Conservation (phyloP, 345 rosid species). For the Ailanthus altissimus region DNA sequence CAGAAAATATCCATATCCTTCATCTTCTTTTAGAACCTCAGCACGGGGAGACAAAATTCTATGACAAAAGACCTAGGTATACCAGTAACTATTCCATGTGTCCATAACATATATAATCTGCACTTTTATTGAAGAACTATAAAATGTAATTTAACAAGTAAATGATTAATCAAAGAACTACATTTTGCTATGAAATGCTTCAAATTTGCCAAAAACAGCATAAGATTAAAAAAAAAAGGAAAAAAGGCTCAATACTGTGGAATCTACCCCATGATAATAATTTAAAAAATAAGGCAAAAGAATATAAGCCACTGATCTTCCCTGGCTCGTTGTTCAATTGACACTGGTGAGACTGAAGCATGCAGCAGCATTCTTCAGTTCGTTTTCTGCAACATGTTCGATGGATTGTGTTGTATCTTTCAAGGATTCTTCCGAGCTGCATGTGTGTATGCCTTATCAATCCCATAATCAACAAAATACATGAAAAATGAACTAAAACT, state of each 20-base stretch:
- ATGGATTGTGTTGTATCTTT: conserved; percentile 51
- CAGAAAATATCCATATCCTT: neutral
- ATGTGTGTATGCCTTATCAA: neutral
- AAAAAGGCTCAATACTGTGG: conserved; percentile 16
- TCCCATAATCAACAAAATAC: neutral
- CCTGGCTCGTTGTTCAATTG: conserved; percentile 36
- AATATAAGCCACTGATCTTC: conserved; percentile 14
- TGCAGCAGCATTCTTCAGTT: conserved; percentile 83
- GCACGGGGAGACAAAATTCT: neutral
- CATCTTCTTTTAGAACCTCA: neutral
- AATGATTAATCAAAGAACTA: neutral
- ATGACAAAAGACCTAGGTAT: neutral
- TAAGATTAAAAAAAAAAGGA: neutral
- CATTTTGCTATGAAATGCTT: neutral
- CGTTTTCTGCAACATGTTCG: conserved; percentile 62
- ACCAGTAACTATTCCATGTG: neutral
- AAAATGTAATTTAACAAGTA: neutral
- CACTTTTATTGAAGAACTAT: conserved; percentile 14
- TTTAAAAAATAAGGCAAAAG: neutral
- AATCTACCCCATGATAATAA: conserved; percentile 11
- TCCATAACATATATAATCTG: neutral
- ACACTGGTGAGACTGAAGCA: conserved; percentile 84
- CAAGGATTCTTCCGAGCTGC: conserved; percentile 71
- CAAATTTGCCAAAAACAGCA: neutral
- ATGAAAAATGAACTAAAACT: neutral